Conservation (phyloP, 2,329 filamentous ascomycete species). For the Basipetospora chlamydospora region DNA sequence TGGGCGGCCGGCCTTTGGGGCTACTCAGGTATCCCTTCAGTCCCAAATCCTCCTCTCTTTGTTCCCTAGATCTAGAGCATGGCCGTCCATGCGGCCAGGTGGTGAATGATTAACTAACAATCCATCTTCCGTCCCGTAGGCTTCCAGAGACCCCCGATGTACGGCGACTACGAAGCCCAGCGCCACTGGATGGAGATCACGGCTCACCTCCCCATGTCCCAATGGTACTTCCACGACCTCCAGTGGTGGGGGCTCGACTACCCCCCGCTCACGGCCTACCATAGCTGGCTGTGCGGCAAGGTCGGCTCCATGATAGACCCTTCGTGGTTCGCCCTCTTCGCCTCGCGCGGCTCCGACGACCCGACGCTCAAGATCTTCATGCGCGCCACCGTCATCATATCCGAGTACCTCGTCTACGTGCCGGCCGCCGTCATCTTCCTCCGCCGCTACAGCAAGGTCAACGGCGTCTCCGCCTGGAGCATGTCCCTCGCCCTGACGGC, state of each 20-base stretch:
- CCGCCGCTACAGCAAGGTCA: conserved; percentile 61
- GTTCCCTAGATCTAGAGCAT: neutral
- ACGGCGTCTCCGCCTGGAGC: conserved; percentile 68
- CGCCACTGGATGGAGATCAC: conserved; percentile 99
- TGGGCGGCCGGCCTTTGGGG: conserved; percentile 91
- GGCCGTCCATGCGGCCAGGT: too few relatives aligned
- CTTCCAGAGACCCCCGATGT: conserved; percentile 70
- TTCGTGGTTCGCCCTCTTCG: conserved; percentile 74
- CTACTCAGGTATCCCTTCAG: conserved; percentile 58
- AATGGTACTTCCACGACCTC: conserved; percentile 97
- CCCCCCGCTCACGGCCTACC: conserved; percentile 91
- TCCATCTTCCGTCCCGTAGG: conserved; percentile 37
- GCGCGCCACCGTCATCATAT: conserved; percentile 80
- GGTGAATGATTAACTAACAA: conserved; percentile 4
- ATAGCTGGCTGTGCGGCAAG: conserved; percentile 88
- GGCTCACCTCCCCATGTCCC: conserved; percentile 70
- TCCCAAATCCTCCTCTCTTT: neutral
- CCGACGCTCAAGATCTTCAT: conserved; percentile 81
- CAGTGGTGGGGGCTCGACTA: conserved; percentile 98
- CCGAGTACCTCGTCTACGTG: conserved; percentile 80
- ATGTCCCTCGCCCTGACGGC: conserved; percentile 74
- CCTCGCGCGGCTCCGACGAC: conserved; percentile 70
- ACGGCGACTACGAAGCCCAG: conserved; percentile 95
- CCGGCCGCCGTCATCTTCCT: conserved; percentile 78
- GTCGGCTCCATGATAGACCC: conserved; percentile 69